These are phyloP conservation scores for Thelephora ganbajun DNA, from an alignment of 768 basidiomycete species.

Conservation along the genomic window DNA sequence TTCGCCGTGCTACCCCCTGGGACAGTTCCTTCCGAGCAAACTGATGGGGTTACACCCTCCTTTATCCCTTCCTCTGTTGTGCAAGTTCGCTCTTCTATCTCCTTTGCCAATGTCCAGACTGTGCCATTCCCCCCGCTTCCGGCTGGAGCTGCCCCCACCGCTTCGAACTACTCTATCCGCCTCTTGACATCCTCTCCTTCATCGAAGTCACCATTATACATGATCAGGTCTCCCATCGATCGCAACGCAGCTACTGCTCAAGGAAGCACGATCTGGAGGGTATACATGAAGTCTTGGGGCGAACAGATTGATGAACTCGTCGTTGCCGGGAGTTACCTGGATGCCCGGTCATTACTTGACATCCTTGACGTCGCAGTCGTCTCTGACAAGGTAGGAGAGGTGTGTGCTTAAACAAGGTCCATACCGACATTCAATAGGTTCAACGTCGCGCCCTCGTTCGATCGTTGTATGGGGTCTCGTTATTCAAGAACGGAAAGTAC, in stretches of 20 bases:
- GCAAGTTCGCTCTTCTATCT: slow-evolving; percentile 61
- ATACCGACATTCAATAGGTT: slow-evolving; percentile 22
- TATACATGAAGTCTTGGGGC: slow-evolving; percentile 60
- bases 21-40: slow-evolving; percentile 26
- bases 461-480: slow-evolving; percentile 64
- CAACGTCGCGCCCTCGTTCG: slow-evolving; percentile 45
- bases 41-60: slow-evolving; percentile 17
- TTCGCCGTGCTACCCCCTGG: slow-evolving; percentile 64
- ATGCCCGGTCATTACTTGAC: slow-evolving; percentile 72
- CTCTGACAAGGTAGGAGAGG: slow-evolving; percentile 43
- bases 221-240: slow-evolving; percentile 66
- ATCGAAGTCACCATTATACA: slow-evolving; percentile 40
- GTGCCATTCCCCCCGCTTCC: slow-evolving; percentile 45
- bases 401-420: background rate
- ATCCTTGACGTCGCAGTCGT: slow-evolving; percentile 44
- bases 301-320: slow-evolving; percentile 82
- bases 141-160: slow-evolving; percentile 16
- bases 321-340: slow-evolving; percentile 46
- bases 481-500: slow-evolving; percentile 56
- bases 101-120: slow-evolving; percentile 44
- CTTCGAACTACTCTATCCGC: slow-evolving; percentile 37
- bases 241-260: slow-evolving; percentile 47
- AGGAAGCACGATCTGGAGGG: slow-evolving; percentile 68
- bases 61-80: slow-evolving; percentile 44
- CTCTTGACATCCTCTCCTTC: slow-evolving; percentile 46